These are phyloP conservation scores for Termitomyces sp. DNA, from an alignment of 768 basidiomycete genomes.

Conservation along the genomic window DNA sequence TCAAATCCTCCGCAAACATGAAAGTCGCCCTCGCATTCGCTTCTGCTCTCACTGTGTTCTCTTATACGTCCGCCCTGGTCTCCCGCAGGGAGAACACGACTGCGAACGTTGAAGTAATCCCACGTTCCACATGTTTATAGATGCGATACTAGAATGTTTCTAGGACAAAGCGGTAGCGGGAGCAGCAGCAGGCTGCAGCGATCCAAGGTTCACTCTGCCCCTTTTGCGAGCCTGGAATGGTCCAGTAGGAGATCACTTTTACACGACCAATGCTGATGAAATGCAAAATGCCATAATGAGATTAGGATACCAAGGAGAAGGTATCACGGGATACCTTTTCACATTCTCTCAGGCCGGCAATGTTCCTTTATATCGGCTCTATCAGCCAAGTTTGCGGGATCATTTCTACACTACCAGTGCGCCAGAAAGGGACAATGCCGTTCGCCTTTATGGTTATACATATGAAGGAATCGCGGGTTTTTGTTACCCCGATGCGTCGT, in stretches of 20 bases:
- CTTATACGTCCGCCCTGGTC: background rate
- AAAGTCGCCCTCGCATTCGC: background rate
- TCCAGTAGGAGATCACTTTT: slow-evolving; percentile 5
- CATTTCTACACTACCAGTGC: slow-evolving; percentile 18
- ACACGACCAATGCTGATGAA: slow-evolving; percentile 10
- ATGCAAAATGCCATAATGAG: slow-evolving; percentile 7
- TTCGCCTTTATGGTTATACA: slow-evolving; percentile 6
- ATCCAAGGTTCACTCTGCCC: slow-evolving; percentile 6
- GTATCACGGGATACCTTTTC: slow-evolving; percentile 14
- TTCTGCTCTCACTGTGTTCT: background rate
- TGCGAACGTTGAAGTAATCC: background rate
- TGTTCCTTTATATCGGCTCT: slow-evolving; percentile 17
- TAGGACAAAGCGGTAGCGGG: background rate
- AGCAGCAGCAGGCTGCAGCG: slow-evolving; percentile 1
- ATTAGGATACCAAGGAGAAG: slow-evolving; percentile 11
- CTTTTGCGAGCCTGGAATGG: slow-evolving; percentile 4
- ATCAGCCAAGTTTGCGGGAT: slow-evolving; percentile 3
- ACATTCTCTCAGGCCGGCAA: slow-evolving; percentile 1
- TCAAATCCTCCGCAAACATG: background rate
- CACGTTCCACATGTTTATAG: background rate
- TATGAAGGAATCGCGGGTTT: slow-evolving; percentile 14
- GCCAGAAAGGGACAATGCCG: slow-evolving; percentile 10
- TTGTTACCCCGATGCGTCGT: slow-evolving; percentile 6
- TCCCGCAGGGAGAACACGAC: background rate
- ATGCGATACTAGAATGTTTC: background rate